Percentiles rank a stretch among this genome's conserved stretches.
These are phyloP conservation scores for Sphaerulina musiva DNA, from an alignment of 2,329 filamentous ascomycete genomes.

Conservation along the genomic window DNA sequence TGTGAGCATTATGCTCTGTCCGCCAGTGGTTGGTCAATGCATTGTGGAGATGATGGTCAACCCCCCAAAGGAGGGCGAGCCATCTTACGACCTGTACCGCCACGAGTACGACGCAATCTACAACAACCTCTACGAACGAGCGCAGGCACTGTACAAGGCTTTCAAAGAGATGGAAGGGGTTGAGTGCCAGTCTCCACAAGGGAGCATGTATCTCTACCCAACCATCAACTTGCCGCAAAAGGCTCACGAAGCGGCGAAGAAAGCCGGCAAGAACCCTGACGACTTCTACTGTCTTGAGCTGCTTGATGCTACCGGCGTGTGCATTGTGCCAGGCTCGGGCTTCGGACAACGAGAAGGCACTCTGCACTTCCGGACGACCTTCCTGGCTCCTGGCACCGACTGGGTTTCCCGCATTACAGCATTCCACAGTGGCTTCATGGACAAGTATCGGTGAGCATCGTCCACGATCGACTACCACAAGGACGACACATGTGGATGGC, in stretches of 20 bases:
- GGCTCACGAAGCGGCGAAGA: constrained; percentile 66
- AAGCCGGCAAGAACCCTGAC: constrained; percentile 69
- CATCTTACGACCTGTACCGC: constrained; percentile 75
- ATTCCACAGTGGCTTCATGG: constrained; percentile 89
- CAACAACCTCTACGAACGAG: constrained; percentile 69
- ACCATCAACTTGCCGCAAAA: constrained; percentile 74
- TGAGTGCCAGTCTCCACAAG: constrained; percentile 80
- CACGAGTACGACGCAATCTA: constrained; percentile 80
- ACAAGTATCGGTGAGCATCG: constrained; percentile 56
- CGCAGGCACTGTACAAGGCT: constrained; percentile 77
- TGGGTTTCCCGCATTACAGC: constrained; percentile 82
- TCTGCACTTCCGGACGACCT: constrained; percentile 92
- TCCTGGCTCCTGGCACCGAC: constrained; percentile 90
- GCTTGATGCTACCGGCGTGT: constrained; percentile 90
- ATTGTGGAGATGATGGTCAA: constrained; percentile 97
- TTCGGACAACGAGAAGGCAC: constrained; percentile 92
- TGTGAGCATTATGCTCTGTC: constrained; percentile 92
- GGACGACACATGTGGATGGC: background rate
- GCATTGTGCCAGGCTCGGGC: constrained; percentile 83
- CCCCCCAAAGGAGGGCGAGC: constrained; percentile 75
- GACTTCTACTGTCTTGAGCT: constrained; percentile 91
- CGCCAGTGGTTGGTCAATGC: constrained; percentile 92
- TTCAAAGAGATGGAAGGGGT: constrained; percentile 96
- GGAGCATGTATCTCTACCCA: constrained; percentile 98
- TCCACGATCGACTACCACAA: background rate